Base-by-base conservation (phyloP, 805 yeast species). In the Ogataea pini region DNA sequence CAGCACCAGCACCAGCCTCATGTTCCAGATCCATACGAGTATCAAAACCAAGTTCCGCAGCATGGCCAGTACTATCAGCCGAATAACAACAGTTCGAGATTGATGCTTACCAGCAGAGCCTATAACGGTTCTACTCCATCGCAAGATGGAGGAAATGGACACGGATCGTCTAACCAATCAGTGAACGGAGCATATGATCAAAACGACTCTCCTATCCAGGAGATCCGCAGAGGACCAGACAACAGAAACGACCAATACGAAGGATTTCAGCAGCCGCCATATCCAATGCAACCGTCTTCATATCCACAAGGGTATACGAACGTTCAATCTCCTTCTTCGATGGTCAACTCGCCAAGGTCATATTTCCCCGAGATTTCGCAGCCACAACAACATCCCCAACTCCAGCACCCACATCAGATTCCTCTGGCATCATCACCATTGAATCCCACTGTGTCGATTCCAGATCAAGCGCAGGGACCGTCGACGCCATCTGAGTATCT, bases 181-280 rank as follows among this genome's bases (percentile, higher is more conserved):
- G 13, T 49, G 19, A 36, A 31, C 16, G 19, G 28, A 19, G 36
- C 44, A 4, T 42, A 51, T 6, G 58, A 46, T 13, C 49, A 42
- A 18, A 46, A 50, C 25, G 59, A 60, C 22, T 51, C 63, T 14
- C 57, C 64, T 5, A 61, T 64, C 42, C 66, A 60, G 51, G 68
- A 62, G 47, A 64, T 65, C 37, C 58, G 53, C 17, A 55, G 68
- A 37, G 63, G 62, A 1, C 68, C 67, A 4, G 68, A 64, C 42
- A 64, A 56, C 44, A 49, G 65, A 50, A 63, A 63, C 22, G 60
- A 54, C 36, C 54, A 45, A n/a, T 43, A 39, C 25, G 63, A 60
- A 17, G 47, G 38, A n/a, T 43, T 14, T 20, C 45, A 42, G 28
- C 44, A 27, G 20, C 38, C 38, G 7, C 38, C 38, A 8, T 44